phyloP scores from a whole-genome alignment of 106 monocot genomes.

The Dendrobium officinale region DNA sequence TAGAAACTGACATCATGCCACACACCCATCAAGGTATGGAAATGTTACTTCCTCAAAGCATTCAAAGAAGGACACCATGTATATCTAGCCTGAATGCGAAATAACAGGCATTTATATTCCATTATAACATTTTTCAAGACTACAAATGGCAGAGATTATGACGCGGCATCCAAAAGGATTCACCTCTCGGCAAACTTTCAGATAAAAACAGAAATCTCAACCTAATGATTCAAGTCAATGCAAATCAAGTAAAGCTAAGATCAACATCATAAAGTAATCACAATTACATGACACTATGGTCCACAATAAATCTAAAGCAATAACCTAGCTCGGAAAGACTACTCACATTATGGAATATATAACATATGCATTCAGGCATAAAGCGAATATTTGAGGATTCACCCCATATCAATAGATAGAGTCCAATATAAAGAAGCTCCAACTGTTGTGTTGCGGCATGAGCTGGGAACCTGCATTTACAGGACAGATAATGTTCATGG shows the following conservation, averaged over 20 bases:
- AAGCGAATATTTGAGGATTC: slow-evolving; percentile 98
- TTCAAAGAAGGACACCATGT: background rate
- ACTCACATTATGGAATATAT: slow-evolving; percentile 85
- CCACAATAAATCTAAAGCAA: slow-evolving; percentile 30
- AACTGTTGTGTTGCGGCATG: slow-evolving; percentile 46
- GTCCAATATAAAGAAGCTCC: slow-evolving; percentile 81
- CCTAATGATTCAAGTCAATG: background rate
- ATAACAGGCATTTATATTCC: background rate
- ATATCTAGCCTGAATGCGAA: background rate
- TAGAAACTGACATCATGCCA: background rate
- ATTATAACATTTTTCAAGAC: background rate
- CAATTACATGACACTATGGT: background rate
- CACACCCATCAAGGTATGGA: background rate
- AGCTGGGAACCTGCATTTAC: slow-evolving; percentile 30
- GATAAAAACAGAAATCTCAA: background rate
- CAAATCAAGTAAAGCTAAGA: background rate
- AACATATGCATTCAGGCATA: slow-evolving; percentile 96
- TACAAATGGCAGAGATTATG: background rate
- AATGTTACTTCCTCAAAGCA: background rate
- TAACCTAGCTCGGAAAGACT: background rate
- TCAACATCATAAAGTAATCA: background rate
- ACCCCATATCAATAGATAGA: slow-evolving; percentile 96
- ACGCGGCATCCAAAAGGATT: background rate
- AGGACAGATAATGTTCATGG: slow-evolving; percentile 2
- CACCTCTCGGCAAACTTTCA: background rate